A percentile compares a stretch with the other conserved stretches of the same genome.
phyloP scores from a whole-genome alignment of 495 filamentous ascomycete species.

The Wilcoxina mikolae region DNA sequence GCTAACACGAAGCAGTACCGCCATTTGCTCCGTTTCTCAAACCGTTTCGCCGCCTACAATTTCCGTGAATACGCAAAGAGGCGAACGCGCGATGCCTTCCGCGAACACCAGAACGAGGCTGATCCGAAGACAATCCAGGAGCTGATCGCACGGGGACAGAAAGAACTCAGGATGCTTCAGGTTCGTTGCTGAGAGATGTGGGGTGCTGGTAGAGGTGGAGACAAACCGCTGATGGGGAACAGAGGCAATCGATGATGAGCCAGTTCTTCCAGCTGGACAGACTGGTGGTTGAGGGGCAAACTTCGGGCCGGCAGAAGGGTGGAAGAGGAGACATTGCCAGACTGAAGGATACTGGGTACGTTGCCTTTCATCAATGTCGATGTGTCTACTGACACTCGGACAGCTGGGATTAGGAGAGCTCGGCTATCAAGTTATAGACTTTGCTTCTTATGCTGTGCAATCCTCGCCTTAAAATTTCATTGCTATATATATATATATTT shows the following conservation, averaged over 20 bases:
- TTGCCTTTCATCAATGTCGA: background rate
- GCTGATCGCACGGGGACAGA: slow-evolving; percentile 72
- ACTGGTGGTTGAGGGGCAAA: slow-evolving; percentile 72
- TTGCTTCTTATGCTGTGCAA: too few relatives aligned
- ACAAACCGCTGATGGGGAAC: slow-evolving; percentile 14
- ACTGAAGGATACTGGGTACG: slow-evolving; percentile 73
- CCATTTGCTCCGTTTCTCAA: slow-evolving; percentile 70
- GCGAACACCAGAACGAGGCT: slow-evolving; percentile 54
- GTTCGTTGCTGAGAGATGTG: slow-evolving; percentile 37
- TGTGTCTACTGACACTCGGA: too few relatives aligned
- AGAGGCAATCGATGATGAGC: slow-evolving; percentile 91
- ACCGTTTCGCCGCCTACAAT: slow-evolving; percentile 85
- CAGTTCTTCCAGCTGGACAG: slow-evolving; percentile 88
- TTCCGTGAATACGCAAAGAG: slow-evolving; percentile 93
- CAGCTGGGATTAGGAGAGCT: background rate
- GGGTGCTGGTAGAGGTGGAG: slow-evolving; percentile 1
- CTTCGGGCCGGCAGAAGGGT: slow-evolving; percentile 60
- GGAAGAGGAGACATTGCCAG: slow-evolving; percentile 53
- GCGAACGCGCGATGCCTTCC: slow-evolving; percentile 74
- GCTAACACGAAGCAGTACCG: slow-evolving; percentile 50
- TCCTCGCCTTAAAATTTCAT: too few relatives aligned
- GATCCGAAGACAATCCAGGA: slow-evolving; percentile 67
- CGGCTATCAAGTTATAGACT: too few relatives aligned
- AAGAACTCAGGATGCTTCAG: slow-evolving; percentile 82
- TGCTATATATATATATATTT: too few relatives aligned